Evolutionary conservation across 371 early-diverging fungal genomes (phyloP).

Genomic region (Mortierella polycephala): DNA sequence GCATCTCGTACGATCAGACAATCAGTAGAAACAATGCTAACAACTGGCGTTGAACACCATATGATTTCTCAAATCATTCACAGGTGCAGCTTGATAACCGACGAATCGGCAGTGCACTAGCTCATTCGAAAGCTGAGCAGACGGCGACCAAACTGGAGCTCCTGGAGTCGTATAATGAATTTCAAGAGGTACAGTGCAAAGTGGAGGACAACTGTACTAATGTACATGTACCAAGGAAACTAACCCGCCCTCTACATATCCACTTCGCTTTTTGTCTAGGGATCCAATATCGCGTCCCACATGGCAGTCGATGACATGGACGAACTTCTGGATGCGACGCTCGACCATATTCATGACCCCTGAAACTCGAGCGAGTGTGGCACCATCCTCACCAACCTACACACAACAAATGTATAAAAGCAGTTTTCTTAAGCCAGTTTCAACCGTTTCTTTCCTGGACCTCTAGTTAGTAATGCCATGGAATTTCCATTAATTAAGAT

Average conservation of each 20-base stretch:
- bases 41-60: not conserved
- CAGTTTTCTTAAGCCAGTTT: too few relatives aligned
- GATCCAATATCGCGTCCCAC: slow-evolving; percentile 13
- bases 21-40: not conserved
- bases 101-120: slow-evolving; percentile 35
- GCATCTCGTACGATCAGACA: too few relatives aligned
- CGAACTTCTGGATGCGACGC: slow-evolving; percentile 15
- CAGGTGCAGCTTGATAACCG: slow-evolving; percentile 47
- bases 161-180: slow-evolving; percentile 31
- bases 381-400: too few relatives aligned
- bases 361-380: not conserved
- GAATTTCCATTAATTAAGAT: too few relatives aligned
- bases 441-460: too few relatives aligned
- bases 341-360: slow-evolving; percentile 14
- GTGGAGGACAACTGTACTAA: not conserved
- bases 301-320: slow-evolving; percentile 23
- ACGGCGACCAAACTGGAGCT: slow-evolving; percentile 26
- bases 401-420: too few relatives aligned
- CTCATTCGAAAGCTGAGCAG: slow-evolving; percentile 36
- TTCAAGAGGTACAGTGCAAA: slow-evolving; percentile 31
- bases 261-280: slow-evolving; percentile 1
- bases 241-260: not conserved
- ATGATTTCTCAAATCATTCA: not conserved
- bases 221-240: not conserved
- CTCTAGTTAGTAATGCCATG: too few relatives aligned